Evolutionary conservation across 140 eudicot species (phyloP).

Genomic region (Eryngium alpinum): DNA sequence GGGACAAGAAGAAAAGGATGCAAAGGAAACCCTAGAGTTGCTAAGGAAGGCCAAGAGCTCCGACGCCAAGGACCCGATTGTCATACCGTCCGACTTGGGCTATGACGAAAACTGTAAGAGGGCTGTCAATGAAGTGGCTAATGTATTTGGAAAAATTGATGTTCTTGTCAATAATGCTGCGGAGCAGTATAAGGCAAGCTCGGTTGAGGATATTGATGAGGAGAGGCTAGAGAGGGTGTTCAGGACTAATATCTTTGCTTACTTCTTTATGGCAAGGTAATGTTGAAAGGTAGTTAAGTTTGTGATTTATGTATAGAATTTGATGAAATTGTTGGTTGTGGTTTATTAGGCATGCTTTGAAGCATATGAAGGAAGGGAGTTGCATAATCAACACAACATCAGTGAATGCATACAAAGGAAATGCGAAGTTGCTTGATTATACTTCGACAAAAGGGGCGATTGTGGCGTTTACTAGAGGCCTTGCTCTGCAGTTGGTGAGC

Average conservation of each 20-base stretch:
- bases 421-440: slow-evolving; percentile 63
- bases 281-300: too few species aligned
- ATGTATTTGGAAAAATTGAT: too few species aligned
- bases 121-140: slow-evolving; percentile 78
- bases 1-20: slow-evolving; percentile 84
- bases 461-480: slow-evolving; percentile 56
- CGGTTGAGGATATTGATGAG: too few species aligned
- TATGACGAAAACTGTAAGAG: slow-evolving; percentile 68
- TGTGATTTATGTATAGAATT: too few species aligned
- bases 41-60: slow-evolving; percentile 36
- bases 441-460: slow-evolving; percentile 90
- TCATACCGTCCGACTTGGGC: slow-evolving; percentile 58
- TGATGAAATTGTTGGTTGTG: background rate
- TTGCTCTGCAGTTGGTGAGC: slow-evolving; percentile 59
- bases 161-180: too few species aligned
- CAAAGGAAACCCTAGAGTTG: slow-evolving; percentile 49
- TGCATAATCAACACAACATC: slow-evolving; percentile 76
- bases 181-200: too few species aligned
- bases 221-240: too few species aligned
- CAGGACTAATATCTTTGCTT: too few species aligned
- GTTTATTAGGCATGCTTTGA: slow-evolving; percentile 58
- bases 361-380: slow-evolving; percentile 85
- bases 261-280: slow-evolving; percentile 3
- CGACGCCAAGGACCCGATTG: slow-evolving; percentile 68
- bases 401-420: slow-evolving; percentile 76